These are phyloP conservation scores for Saccharomyces eubayanus DNA, from an alignment of 805 yeast genomes.

Conservation along the genomic window DNA sequence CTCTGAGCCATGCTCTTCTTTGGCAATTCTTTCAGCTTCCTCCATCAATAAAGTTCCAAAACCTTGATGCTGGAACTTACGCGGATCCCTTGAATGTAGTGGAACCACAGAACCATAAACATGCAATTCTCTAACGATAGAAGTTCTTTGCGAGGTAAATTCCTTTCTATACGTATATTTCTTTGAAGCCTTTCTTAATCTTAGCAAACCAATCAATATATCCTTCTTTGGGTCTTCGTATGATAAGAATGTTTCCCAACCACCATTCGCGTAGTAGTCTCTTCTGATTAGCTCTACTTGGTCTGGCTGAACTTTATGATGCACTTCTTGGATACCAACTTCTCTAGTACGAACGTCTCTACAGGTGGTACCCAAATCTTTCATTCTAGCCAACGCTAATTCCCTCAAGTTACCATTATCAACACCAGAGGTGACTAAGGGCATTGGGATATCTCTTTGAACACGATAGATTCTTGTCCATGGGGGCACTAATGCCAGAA, in stretches of 20 bases:
- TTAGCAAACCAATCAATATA: slow-evolving; percentile 80
- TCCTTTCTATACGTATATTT: slow-evolving; percentile 88
- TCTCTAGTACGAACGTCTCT: slow-evolving; percentile 96
- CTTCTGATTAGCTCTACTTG: slow-evolving; percentile 93
- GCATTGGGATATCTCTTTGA: slow-evolving; percentile 99
- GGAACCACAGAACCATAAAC: slow-evolving; percentile 98
- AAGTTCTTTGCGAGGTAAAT: slow-evolving; percentile 72
- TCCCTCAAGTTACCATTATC: slow-evolving; percentile 96
- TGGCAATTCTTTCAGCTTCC: slow-evolving; percentile 93
- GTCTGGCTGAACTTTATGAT: slow-evolving; percentile 92
- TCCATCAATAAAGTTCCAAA: slow-evolving; percentile 96
- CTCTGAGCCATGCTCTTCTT: slow-evolving; percentile 86
- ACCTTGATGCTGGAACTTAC: slow-evolving; percentile 98
- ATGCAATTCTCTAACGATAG: slow-evolving; percentile 93
- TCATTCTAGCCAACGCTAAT: slow-evolving; percentile 93
- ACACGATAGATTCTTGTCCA: slow-evolving; percentile 99
- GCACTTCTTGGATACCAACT: slow-evolving; percentile 97
- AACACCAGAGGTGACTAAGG: slow-evolving; percentile 93
- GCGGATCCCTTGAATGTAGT: slow-evolving; percentile 89
- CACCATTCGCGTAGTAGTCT: slow-evolving; percentile 95
- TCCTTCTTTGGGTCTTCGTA: slow-evolving; percentile 97
- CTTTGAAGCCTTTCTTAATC: slow-evolving; percentile 82
- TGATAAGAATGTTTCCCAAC: slow-evolving; percentile 95
- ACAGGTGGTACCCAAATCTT: slow-evolving; percentile 92
- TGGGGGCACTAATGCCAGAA: slow-evolving; percentile 93